phyloP scores from a whole-genome alignment of 2,329 filamentous ascomycete species.

The Verticillium albo-atrum region DNA sequence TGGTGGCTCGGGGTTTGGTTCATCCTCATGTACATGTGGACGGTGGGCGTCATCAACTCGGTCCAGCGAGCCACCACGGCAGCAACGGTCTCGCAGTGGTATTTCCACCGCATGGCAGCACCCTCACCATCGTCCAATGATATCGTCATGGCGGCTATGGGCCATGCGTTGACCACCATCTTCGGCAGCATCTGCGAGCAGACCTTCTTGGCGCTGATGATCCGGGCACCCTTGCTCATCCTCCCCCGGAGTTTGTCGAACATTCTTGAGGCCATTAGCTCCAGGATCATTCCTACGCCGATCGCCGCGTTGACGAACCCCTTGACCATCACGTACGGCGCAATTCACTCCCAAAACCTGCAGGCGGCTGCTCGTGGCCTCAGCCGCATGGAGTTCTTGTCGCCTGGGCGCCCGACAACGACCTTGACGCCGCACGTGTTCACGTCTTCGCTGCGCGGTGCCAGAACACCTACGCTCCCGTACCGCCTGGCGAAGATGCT shows the following conservation, averaged over 20 bases:
- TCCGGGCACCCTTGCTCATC: constrained; percentile 80
- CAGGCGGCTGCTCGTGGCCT: constrained; percentile 73
- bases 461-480: constrained; percentile 55
- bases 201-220: constrained; percentile 72
- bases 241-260: constrained; percentile 65
- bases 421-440: constrained; percentile 57
- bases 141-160: constrained; percentile 77
- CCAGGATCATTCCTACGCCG: constrained; percentile 78
- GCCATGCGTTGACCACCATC: constrained; percentile 77
- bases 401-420: constrained; percentile 67
- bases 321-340: constrained; percentile 84
- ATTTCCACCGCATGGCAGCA: constrained; percentile 86
- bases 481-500: constrained; percentile 90
- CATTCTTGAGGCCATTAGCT: constrained; percentile 68
- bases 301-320: constrained; percentile 86
- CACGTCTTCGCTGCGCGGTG: constrained; percentile 20
- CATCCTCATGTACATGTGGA: constrained; percentile 94
- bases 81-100: constrained; percentile 97
- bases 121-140: constrained; percentile 74
- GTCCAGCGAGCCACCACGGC: constrained; percentile 89
- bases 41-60: constrained; percentile 78
- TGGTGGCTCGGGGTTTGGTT: constrained; percentile 97
- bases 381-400: constrained; percentile 77
- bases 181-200: constrained; percentile 92
- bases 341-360: constrained; percentile 86